A percentile compares a stretch with the other conserved stretches of the same genome.
Conservation (phyloP, 2,329 filamentous ascomycete species). For the Cylindrodendrum hubeiense region DNA sequence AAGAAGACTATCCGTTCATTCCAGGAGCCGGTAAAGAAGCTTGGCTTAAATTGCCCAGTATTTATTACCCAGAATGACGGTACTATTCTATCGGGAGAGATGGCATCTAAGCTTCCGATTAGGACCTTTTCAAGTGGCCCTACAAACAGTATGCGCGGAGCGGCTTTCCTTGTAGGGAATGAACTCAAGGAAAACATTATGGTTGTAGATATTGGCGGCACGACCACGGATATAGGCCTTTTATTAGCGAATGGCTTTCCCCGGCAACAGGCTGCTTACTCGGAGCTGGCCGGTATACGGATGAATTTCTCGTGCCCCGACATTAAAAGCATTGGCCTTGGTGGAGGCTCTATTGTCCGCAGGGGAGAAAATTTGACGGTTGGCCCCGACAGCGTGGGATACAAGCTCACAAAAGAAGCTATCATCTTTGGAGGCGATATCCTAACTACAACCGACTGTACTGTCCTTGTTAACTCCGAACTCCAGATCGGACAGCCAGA, state of each 20-base stretch:
- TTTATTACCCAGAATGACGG: slow-evolving; percentile 74
- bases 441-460: slow-evolving; percentile 24
- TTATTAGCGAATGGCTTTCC: slow-evolving; percentile 23
- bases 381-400: slow-evolving; percentile 18
- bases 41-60: too few species aligned
- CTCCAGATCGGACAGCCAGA: slow-evolving; percentile 3
- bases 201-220: slow-evolving; percentile 27
- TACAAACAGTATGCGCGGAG: slow-evolving; percentile 72
- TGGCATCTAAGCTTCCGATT: slow-evolving; percentile 67
- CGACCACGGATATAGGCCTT: slow-evolving; percentile 23
- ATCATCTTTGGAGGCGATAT: slow-evolving; percentile 18
- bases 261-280: slow-evolving; percentile 23
- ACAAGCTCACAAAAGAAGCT: slow-evolving; percentile 16
- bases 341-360: slow-evolving; percentile 26
- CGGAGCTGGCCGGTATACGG: slow-evolving; percentile 15
- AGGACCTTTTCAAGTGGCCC: slow-evolving; percentile 71
- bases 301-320: slow-evolving; percentile 26
- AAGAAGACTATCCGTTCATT: slow-evolving; percentile 67
- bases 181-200: slow-evolving; percentile 8
- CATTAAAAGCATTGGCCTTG: slow-evolving; percentile 25
- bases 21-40: slow-evolving; percentile 60
- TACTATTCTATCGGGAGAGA: slow-evolving; percentile 64
- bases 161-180: slow-evolving; percentile 39
- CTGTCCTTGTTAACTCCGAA: slow-evolving; percentile 10
- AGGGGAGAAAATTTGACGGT: background rate